Evolutionary conservation across 2,329 filamentous ascomycete species (phyloP), one percentile per base, ranked within the genome.

Genomic region (Endoconidiophora laricicola): DNA sequence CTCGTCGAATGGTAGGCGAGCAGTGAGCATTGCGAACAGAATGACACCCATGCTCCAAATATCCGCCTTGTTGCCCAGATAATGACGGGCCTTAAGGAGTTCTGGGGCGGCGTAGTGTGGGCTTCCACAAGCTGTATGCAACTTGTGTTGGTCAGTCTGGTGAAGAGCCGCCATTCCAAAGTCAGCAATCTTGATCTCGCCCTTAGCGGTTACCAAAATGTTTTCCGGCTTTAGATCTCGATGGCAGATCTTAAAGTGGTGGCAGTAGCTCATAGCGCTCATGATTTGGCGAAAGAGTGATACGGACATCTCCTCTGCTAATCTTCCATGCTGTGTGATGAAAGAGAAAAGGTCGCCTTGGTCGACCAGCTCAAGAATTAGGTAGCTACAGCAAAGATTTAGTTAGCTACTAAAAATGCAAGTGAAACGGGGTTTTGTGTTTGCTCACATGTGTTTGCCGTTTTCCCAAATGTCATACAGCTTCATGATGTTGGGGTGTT

Each of bases 401-500:
- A 22, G 26, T 29, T 29, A 29, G 26, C 6, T 29, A 10, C 10
- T 3, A 29, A 3, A 29, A 29, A 7, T 6, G 4, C 26, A 29
- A 10, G 6, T 10, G 10, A 29, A 6, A 29, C 26, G 10, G 26
- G 26, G 10, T 29, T 29, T 10, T 29, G 26, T 26, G 40, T 4
- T 18, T 18, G 67, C 84, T 69, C 71, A 95, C 85, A 98, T 81
- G 64, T 98, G 88, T 51, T 86, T 84, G 20, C 85, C 76, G 61
- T 95, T 96, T 66, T 98, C 91, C 90, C 90, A 98, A 26, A 98
- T 90, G 65, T 98, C 91, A 61, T 90, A 91, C 7, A 98, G 69
- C 57, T 84, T 86, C 64, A 95, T 88, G 58, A 96, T 90, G 62
- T 96, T 91, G 4, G 83, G 85, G 65, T 98, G 91, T 59, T 94